Conservation (phyloP, 2,329 filamentous ascomycete species). For the Paecilomyces formosus region DNA sequence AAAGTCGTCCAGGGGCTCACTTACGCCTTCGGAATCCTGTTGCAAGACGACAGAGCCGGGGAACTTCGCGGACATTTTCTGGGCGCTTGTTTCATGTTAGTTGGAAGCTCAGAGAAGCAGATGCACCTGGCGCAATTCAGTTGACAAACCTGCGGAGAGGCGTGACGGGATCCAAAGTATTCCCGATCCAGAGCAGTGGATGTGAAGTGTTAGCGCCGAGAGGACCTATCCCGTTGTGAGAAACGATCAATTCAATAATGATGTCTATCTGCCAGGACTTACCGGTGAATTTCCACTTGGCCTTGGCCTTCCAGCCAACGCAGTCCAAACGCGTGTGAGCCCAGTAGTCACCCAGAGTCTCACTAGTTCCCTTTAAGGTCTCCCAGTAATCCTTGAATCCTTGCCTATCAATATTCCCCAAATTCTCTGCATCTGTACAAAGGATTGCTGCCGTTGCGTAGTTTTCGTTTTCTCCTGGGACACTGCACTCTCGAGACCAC, state of each 20-base stretch:
- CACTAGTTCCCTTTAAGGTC: conserved; percentile 15
- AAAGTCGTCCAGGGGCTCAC: conserved; percentile 1
- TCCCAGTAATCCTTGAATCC: conserved; percentile 17
- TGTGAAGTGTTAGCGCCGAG: conserved; percentile 9
- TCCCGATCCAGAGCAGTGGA: conserved; percentile 11
- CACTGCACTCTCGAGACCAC: conserved; percentile 22
- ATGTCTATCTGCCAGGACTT: conserved; percentile 4
- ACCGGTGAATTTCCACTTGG: conserved; percentile 30
- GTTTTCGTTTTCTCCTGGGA: conserved; percentile 16
- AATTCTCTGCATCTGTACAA: conserved; percentile 21
- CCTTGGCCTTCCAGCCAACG: conserved; percentile 27
- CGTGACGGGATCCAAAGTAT: conserved; percentile 9
- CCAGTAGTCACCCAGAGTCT: conserved; percentile 29
- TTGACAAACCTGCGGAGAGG: conserved; percentile 7
- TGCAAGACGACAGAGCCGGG: conserved; percentile 16
- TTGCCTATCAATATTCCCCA: conserved; percentile 11
- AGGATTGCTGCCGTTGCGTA: conserved; percentile 24
- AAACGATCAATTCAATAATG: background rate
- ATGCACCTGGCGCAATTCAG: background rate
- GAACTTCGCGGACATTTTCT: conserved; percentile 10
- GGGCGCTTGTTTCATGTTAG: conserved; percentile 5
- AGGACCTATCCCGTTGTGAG: conserved; percentile 3
- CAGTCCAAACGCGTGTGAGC: conserved; percentile 28
- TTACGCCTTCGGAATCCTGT: conserved; percentile 16
- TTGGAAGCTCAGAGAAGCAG: background rate